These are phyloP conservation scores for Ceratocystis destructans DNA, from an alignment of 2,329 filamentous ascomycete genomes.

Conservation along the genomic window DNA sequence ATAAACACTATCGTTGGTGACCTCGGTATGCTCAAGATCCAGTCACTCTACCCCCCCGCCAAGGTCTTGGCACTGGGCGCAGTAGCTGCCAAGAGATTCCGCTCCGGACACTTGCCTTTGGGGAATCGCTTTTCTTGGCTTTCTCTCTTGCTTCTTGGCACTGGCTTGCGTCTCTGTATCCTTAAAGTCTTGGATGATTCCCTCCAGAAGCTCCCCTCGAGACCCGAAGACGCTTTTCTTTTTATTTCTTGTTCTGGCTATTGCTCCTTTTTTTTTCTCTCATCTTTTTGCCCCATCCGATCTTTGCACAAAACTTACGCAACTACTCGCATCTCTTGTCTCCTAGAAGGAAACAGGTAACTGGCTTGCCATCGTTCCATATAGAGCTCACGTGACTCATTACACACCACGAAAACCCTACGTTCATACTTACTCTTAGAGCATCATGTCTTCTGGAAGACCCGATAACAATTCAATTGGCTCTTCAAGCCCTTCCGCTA, in stretches of 20 bases:
- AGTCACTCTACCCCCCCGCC: conserved; percentile 15
- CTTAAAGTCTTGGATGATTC: conserved; percentile 18
- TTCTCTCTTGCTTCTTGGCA: conserved; percentile 15
- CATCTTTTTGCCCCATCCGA: neutral
- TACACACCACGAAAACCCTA: neutral
- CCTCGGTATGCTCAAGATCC: neutral
- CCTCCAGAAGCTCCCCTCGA: conserved; percentile 9
- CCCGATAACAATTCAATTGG: conserved; percentile 14
- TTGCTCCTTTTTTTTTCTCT: conserved; percentile 1
- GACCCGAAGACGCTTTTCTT: neutral
- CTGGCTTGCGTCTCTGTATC: conserved; percentile 1
- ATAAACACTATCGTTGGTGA: conserved; percentile 3
- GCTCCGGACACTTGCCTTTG: conserved; percentile 16
- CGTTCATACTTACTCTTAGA: neutral
- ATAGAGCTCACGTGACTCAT: neutral
- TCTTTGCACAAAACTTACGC: neutral
- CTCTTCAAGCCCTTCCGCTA: conserved; percentile 33
- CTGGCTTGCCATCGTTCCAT: neutral
- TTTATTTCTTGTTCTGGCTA: neutral
- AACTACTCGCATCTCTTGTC: neutral
- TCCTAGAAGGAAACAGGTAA: conserved; percentile 1
- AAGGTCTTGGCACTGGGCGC: conserved; percentile 19
- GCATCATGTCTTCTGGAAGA: conserved; percentile 17
- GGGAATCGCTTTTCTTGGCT: neutral
- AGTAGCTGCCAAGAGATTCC: conserved; percentile 19